Percentiles rank a stretch among this genome's conserved stretches.
Evolutionary conservation across 148 eudicot species (phyloP).

Genomic region (Simmondsia chinensis): DNA sequence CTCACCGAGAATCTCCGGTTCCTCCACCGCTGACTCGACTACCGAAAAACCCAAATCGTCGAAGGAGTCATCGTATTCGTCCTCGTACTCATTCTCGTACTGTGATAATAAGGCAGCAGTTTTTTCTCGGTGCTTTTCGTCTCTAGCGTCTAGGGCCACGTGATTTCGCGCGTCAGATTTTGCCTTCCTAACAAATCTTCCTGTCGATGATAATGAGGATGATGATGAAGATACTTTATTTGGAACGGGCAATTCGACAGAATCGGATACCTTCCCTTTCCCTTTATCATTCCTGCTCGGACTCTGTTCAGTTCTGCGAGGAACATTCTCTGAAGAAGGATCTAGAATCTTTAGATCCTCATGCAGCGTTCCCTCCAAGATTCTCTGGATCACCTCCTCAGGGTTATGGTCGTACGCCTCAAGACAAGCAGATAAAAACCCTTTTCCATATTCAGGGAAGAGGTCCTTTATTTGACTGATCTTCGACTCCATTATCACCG

Average conservation of each 20-base stretch:
- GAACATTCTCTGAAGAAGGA: constrained; percentile 45
- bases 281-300: constrained; percentile 54
- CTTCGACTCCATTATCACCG: constrained; percentile 65
- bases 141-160: constrained; percentile 35
- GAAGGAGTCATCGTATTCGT: constrained; percentile 94
- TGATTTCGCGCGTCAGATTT: constrained; percentile 23
- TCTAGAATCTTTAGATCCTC: constrained; percentile 62
- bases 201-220: constrained; percentile 36
- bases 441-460: constrained; percentile 88
- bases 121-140: constrained; percentile 44
- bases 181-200: constrained; percentile 68
- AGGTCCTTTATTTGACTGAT: constrained; percentile 88
- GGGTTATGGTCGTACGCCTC: constrained; percentile 80
- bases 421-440: constrained; percentile 81
- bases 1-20: constrained; percentile 40
- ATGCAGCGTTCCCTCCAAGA: constrained; percentile 83
- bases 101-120: constrained; percentile 56
- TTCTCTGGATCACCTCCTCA: constrained; percentile 89
- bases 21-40: constrained; percentile 72
- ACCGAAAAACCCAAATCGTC: constrained; percentile 82
- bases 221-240: constrained; percentile 25
- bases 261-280: constrained; percentile 53
- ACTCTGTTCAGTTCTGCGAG: constrained; percentile 31
- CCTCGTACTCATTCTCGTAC: constrained; percentile 89
- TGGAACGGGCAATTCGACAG: constrained; percentile 14